A percentile compares a stretch with the other conserved stretches of the same genome.
Evolutionary conservation across 768 basidiomycete species (phyloP).

Genomic region (Termitomyces sp.): DNA sequence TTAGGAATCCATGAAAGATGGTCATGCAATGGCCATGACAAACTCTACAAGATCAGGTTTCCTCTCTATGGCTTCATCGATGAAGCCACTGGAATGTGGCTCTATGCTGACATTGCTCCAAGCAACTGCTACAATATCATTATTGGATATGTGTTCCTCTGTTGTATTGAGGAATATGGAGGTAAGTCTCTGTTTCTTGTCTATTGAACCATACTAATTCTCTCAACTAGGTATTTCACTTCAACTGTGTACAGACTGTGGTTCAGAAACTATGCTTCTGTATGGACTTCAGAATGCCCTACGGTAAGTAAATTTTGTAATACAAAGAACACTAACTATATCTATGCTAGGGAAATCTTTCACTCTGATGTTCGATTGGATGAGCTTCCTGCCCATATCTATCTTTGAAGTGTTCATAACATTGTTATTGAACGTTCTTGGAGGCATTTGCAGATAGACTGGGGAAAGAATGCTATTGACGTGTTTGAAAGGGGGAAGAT

Average conservation of each 20-base stretch:
- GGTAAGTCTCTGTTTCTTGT: conserved; percentile 1
- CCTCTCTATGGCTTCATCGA: no score
- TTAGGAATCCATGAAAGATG: no score
- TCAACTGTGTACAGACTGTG: conserved; percentile 27
- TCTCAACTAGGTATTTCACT: not conserved
- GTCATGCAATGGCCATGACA: no score
- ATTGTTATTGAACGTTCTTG: conserved; percentile 33
- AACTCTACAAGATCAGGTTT: no score
- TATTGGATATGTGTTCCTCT: conserved; percentile 25
- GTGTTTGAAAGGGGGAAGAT: conserved; percentile 21
- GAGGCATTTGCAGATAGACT: conserved; percentile 28
- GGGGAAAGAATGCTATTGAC: conserved; percentile 26
- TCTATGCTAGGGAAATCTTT: conserved; percentile 23
- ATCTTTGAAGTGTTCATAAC: conserved; percentile 29
- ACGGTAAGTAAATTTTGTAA: not conserved
- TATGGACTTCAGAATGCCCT: conserved; percentile 19
- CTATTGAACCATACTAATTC: no score
- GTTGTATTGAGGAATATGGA: conserved; percentile 18
- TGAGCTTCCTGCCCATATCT: conserved; percentile 28
- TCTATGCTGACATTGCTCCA: no score
- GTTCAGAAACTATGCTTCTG: conserved; percentile 29
- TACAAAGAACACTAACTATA: not conserved
- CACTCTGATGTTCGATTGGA: conserved; percentile 17
- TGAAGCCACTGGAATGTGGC: no score
- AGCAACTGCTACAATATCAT: no score